Evolutionary conservation across 2,329 filamentous ascomycete species (phyloP).

Genomic region (Diaporthe ilicicola): DNA sequence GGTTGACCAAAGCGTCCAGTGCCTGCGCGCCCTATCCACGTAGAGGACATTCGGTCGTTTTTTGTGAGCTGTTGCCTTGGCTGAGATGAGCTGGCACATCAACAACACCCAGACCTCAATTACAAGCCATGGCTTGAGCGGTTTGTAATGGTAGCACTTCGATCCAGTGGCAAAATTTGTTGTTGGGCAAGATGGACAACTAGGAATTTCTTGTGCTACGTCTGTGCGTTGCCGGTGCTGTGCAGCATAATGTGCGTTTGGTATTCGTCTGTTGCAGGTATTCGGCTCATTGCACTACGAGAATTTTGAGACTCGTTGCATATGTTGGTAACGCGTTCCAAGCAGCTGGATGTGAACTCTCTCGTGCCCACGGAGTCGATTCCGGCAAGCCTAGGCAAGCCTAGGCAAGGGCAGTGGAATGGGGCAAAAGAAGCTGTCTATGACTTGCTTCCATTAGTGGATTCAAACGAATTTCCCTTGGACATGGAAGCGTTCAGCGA

Average conservation of each 20-base stretch:
- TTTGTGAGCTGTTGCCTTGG: not conserved
- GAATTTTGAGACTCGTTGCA: not conserved
- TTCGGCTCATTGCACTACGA: no score
- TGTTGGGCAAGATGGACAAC: no score
- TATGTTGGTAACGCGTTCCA: not conserved
- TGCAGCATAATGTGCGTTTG: not conserved
- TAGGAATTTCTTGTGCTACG: not conserved
- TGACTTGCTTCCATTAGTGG: constrained; percentile 24
- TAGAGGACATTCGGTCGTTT: not conserved
- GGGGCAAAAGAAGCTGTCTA: not conserved
- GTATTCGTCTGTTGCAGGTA: not conserved
- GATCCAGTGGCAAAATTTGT: not conserved
- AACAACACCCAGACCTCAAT: not conserved
- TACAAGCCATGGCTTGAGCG: not conserved
- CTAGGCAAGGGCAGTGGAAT: not conserved
- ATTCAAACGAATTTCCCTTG: constrained; percentile 33
- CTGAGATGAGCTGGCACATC: no score
- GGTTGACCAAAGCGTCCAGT: not conserved
- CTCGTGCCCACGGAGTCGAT: not conserved
- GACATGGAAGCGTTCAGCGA: constrained; percentile 46
- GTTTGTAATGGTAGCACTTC: not conserved
- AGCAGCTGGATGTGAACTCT: not conserved
- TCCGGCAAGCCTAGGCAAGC: no score
- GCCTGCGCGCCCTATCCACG: not conserved
- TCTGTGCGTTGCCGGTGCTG: not conserved